Percentiles rank a stretch among this genome's conserved stretches.
Conservation (phyloP, 352 stramenopile species). For the Proteromonas lacertae region DNA sequence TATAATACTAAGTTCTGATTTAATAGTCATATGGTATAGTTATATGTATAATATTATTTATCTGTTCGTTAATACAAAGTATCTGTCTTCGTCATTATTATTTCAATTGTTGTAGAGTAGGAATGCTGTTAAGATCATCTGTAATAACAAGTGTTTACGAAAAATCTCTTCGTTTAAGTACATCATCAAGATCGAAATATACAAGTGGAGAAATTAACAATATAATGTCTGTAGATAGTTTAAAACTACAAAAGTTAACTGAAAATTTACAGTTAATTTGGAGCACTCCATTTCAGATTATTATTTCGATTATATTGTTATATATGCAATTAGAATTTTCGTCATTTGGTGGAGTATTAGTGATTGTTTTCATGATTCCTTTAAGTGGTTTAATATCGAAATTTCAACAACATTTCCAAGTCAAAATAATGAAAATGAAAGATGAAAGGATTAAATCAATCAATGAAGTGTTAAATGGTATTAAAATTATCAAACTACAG, state of each 20-base stretch:
- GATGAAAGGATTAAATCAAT: conserved; percentile 62
- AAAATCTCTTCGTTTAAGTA: conserved; percentile 8
- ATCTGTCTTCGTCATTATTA: too few species aligned
- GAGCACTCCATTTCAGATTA: conserved; percentile 46
- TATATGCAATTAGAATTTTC: conserved; percentile 16
- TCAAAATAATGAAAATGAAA: conserved; percentile 27
- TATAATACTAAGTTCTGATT: too few species aligned
- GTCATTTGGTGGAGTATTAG: conserved; percentile 16
- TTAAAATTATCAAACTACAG: conserved; percentile 81
- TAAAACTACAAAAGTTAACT: conserved; percentile 67
- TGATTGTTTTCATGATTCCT: conserved; percentile 67
- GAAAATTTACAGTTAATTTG: conserved; percentile 62
- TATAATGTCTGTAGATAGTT: conserved; percentile 77
- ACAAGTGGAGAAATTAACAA: conserved; percentile 71
- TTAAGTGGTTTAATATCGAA: conserved; percentile 44
- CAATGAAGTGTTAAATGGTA: conserved; percentile 54
- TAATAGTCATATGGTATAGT: too few species aligned
- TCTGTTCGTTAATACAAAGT: too few species aligned
- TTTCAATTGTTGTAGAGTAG: conserved; percentile 17
- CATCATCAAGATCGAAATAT: conserved; percentile 1
- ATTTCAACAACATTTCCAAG: conserved; percentile 36
- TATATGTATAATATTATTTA: too few species aligned
- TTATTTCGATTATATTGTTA: conserved; percentile 24
- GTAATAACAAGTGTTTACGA: conserved; percentile 21
- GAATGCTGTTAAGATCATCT: conserved; percentile 19